Percentiles rank a stretch among this genome's conserved stretches.
Evolutionary conservation across 1,139 yeast genomes (phyloP).

Genomic region (Geotrichum siamense): DNA sequence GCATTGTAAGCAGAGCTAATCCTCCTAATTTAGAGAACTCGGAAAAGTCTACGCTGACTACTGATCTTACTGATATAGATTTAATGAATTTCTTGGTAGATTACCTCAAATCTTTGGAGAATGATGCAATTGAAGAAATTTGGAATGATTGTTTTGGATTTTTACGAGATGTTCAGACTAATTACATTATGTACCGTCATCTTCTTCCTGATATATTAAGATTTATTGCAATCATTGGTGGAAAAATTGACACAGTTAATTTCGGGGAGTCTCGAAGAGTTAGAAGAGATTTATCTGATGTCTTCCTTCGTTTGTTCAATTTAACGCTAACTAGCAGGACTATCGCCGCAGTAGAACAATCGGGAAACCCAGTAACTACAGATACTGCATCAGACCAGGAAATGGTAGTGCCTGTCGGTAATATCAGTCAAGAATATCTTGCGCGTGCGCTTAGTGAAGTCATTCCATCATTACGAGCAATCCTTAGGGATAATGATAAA

Average conservation of each 20-base stretch:
- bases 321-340: constrained; percentile 35
- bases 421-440: constrained; percentile 34
- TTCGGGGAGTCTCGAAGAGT: constrained; percentile 55
- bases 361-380: not conserved
- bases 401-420: not conserved
- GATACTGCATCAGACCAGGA: not conserved
- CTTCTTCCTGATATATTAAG: constrained; percentile 48
- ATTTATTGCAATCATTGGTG: constrained; percentile 46
- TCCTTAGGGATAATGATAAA: constrained; percentile 45
- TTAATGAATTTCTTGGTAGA: constrained; percentile 48
- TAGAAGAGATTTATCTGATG: constrained; percentile 61
- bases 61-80: constrained; percentile 39
- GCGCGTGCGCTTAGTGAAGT: constrained; percentile 37
- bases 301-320: constrained; percentile 50
- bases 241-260: constrained; percentile 50
- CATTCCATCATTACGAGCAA: constrained; percentile 37
- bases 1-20: constrained; percentile 44
- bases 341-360: constrained; percentile 1
- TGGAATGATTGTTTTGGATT: constrained; percentile 55
- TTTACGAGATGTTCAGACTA: constrained; percentile 49
- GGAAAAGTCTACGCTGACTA: constrained; percentile 41
- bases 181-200: constrained; percentile 42
- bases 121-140: constrained; percentile 69
- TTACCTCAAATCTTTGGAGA: constrained; percentile 59
- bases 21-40: constrained; percentile 31